Conservation (phyloP, 805 yeast species). For the Starmerella stigmatis region DNA sequence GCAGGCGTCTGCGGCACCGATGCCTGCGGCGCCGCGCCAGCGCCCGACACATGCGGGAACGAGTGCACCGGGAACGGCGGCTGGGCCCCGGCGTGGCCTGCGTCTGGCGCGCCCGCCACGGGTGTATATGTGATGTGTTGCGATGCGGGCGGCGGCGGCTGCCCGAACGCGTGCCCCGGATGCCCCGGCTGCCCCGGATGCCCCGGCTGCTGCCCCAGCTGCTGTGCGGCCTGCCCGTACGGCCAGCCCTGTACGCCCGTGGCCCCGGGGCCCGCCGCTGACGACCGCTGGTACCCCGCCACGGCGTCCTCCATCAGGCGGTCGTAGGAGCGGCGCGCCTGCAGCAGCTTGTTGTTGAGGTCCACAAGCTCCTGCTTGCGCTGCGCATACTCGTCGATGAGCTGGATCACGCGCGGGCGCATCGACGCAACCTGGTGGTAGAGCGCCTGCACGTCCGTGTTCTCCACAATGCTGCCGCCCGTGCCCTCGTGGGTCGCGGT, state of each 20-base stretch:
- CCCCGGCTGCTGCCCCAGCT: background rate
- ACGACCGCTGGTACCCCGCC: constrained; percentile 18
- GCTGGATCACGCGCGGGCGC: constrained; percentile 61
- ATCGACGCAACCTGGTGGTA: constrained; percentile 64
- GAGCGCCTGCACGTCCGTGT: constrained; percentile 60
- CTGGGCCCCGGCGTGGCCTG: no score
- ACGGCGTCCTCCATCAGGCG: constrained; percentile 48
- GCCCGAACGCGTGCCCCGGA: background rate
- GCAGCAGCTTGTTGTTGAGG: constrained; percentile 57
- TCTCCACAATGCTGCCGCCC: constrained; percentile 35
- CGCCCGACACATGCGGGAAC: no score
- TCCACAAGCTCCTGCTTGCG: constrained; percentile 68
- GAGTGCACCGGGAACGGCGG: no score
- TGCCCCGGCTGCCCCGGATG: background rate
- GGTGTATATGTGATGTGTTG: background rate
- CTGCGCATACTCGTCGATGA: constrained; percentile 66
- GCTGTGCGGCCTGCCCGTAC: background rate
- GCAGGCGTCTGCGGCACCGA: background rate
- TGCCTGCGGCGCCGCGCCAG: constrained; percentile 4
- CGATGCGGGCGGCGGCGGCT: background rate
- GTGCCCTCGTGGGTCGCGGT: constrained; percentile 28
- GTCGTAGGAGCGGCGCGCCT: constrained; percentile 61
- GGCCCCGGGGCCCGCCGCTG: constrained; percentile 16
- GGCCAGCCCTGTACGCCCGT: constrained; percentile 8
- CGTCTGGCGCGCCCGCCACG: constrained; percentile 1